Percentiles rank a stretch among this genome's conserved stretches.
These are phyloP conservation scores for Populus tremula DNA, from an alignment of 345 rosid genomes.

Conservation along the genomic window DNA sequence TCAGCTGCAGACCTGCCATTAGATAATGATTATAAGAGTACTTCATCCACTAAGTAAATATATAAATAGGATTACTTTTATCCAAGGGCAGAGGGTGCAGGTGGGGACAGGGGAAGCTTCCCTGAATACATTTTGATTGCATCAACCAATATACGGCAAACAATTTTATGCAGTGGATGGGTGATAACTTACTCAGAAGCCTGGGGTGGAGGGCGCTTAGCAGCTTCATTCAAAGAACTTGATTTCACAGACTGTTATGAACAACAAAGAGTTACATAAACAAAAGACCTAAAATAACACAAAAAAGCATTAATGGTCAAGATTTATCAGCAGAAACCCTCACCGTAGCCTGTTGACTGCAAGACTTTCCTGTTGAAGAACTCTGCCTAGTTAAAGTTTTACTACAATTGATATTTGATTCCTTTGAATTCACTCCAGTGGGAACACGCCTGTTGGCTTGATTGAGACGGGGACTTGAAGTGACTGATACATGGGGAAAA, in stretches of 20 bases:
- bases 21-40: background rate
- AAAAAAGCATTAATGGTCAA: background rate
- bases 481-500: conserved; percentile 30
- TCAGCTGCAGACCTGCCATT: conserved; percentile 53
- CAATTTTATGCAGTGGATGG: background rate
- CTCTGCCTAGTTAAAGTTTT: conserved; percentile 29
- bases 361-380: conserved; percentile 34
- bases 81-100: background rate
- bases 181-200: conserved; percentile 49
- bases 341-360: conserved; percentile 42
- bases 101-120: background rate
- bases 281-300: background rate
- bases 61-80: background rate
- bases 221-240: conserved; percentile 33
- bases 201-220: conserved; percentile 27
- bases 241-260: conserved; percentile 47
- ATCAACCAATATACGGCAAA: background rate
- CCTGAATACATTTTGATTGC: background rate
- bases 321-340: conserved; percentile 9
- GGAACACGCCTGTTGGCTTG: conserved; percentile 28
- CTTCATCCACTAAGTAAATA: background rate
- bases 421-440: conserved; percentile 31
- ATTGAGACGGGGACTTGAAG: conserved; percentile 24
- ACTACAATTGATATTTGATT: conserved; percentile 20
- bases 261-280: conserved; percentile 11